Evolutionary conservation across 345 rosid species (phyloP).

Genomic region (Arabis hirsuta): DNA sequence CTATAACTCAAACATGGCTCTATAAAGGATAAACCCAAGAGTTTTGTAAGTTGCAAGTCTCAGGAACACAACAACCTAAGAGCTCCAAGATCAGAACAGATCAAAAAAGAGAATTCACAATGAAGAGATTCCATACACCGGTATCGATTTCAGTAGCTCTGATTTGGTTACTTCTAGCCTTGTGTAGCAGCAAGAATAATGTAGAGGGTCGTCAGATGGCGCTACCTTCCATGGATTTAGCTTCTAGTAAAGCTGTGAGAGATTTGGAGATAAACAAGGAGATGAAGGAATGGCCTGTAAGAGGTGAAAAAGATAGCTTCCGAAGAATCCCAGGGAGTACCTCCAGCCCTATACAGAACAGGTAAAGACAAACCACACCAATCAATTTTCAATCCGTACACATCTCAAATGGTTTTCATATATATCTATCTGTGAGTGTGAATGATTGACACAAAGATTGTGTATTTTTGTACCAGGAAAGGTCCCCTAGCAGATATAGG

Average conservation of each 20-base stretch:
- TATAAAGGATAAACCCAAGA: constrained; percentile 3
- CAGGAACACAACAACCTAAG: constrained; percentile 21
- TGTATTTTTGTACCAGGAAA: constrained; percentile 45
- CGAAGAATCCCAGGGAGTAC: constrained; percentile 69
- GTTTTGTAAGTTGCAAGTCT: constrained; percentile 20
- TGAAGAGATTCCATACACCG: constrained; percentile 51
- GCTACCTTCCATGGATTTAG: constrained; percentile 37
- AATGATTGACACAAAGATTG: constrained; percentile 18
- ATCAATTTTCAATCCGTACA: constrained; percentile 20
- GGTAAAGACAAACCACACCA: constrained; percentile 45
- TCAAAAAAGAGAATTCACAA: constrained; percentile 43
- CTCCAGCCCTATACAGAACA: constrained; percentile 79
- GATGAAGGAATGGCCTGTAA: constrained; percentile 37
- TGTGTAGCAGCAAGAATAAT: constrained; percentile 39
- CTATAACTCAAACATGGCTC: constrained; percentile 20
- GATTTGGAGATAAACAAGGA: constrained; percentile 48
- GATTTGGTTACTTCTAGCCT: constrained; percentile 49
- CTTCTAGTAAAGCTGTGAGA: constrained; percentile 40
- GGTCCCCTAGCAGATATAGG: constrained; percentile 37
- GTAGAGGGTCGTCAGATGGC: constrained; percentile 52
- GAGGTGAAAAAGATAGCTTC: constrained; percentile 61
- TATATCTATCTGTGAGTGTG: neutral
- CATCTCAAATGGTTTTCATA: constrained; percentile 22
- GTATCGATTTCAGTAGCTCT: constrained; percentile 47
- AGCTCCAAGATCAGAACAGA: constrained; percentile 16